A percentile compares a stretch with the other conserved stretches of the same genome.
phyloP scores from a whole-genome alignment of 23 red algal species.

The Chondrus crispus region DNA sequence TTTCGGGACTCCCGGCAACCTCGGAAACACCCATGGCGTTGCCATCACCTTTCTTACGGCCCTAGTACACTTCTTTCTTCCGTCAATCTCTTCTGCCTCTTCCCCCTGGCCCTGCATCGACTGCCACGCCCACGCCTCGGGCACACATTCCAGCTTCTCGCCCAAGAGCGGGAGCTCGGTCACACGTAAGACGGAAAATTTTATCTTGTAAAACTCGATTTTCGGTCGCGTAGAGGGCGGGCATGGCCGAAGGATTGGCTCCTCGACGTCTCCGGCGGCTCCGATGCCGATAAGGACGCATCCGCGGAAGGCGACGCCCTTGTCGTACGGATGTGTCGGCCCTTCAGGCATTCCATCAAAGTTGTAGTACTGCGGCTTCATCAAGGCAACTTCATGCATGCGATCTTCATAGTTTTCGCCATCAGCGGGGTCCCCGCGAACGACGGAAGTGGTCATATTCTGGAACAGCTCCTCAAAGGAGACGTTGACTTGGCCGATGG shows the following conservation, averaged over 20 bases:
- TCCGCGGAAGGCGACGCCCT: slow-evolving; percentile 78
- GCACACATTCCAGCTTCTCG: no score
- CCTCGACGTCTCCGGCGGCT: slow-evolving; percentile 45
- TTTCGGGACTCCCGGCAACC: no score
- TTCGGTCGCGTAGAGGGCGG: slow-evolving; percentile 61
- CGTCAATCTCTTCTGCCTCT: no score
- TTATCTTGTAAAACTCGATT: slow-evolving; percentile 67
- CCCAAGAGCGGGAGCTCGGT: slow-evolving; percentile 70
- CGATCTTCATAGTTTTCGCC: slow-evolving; percentile 70
- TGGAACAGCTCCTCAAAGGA: slow-evolving; percentile 67
- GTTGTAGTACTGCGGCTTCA: slow-evolving; percentile 89
- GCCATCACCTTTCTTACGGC: no score
- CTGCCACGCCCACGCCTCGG: no score
- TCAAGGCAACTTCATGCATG: slow-evolving; percentile 49
- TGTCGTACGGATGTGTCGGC: slow-evolving; percentile 65
- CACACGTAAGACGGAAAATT: slow-evolving; percentile 58
- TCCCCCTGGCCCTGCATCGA: no score
- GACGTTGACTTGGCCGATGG: slow-evolving; percentile 68
- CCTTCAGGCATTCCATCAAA: slow-evolving; percentile 77
- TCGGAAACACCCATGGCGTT: no score
- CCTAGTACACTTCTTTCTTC: no score
- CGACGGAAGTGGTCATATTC: slow-evolving; percentile 56
- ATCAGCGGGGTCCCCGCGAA: slow-evolving; percentile 75
- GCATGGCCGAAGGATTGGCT: slow-evolving; percentile 58
- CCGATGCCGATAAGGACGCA: slow-evolving; percentile 69